Base-by-base conservation (phyloP, 768 basidiomycete genomes). In the Pholiota conissans region DNA sequence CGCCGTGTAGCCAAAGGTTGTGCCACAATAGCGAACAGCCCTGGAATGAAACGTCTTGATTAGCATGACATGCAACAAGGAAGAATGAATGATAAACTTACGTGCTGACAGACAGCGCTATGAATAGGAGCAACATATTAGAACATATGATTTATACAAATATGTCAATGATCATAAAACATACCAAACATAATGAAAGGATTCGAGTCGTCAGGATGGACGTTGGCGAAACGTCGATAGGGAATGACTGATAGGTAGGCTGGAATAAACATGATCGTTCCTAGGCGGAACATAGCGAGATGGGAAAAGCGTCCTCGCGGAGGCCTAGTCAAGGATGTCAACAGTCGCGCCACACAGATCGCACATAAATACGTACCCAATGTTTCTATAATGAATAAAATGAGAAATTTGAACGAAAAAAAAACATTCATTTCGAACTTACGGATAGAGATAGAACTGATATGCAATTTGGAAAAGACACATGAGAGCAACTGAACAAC, bases 391-490 rank as follows among this genome's bases (percentile, higher is more conserved):
- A 7, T 20, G 27, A 22, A 22, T 5, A 5, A 16, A 9, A 40
- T 29, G n/a, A 40, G 32, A 3, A 26, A 13, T 18, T 26, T 34
- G 49, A 0, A 20, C 11, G n/a, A 20, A 34, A 13, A 50, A 24
- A 34, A 2, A 16, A 34, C 49, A 6, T 9, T 20, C 14, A 5
- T 7, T 28, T 24, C 6, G 5, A 3, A 79, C 91, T 72, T 67
- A 93, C 90, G 91, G 91, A 78, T 94, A 94, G 32, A 93, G 80
- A 67, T 92, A 86, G 68, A 93, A 95, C 66, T 95, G 95, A 68
- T 95, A 96, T 34, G 87, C 85, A 51, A 97, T 90, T 71, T 95
- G 94, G 59, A 87, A 91, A n/a, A 94, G 79, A 71, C 93, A 95
- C 95, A 97, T 96, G 55, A 96, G 65, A 5, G 91, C 92, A 68